A percentile compares a stretch with the other conserved stretches of the same genome.
Evolutionary conservation across 2,329 filamentous ascomycete genomes (phyloP).

Genomic region (Pseudophaeomoniella oleicola): DNA sequence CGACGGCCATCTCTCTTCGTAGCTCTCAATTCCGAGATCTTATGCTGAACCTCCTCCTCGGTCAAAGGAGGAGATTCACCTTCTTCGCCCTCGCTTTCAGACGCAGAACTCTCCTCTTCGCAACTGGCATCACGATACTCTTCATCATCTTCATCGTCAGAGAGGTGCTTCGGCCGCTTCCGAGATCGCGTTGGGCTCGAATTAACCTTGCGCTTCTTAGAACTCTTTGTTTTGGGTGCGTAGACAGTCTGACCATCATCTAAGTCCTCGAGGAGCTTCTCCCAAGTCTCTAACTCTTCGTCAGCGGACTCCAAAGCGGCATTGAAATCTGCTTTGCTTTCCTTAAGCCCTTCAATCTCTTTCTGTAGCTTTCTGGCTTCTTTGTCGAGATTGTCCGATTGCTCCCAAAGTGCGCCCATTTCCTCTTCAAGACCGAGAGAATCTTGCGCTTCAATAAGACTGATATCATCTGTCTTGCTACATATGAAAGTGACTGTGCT

Average conservation of each 20-base stretch:
- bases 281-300: slow-evolving; percentile 31
- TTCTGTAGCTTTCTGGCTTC: slow-evolving; percentile 40
- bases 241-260: slow-evolving; percentile 28
- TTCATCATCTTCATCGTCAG: slow-evolving; percentile 11
- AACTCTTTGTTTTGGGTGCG: slow-evolving; percentile 14
- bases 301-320: slow-evolving; percentile 21
- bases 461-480: slow-evolving; percentile 49
- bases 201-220: slow-evolving; percentile 27
- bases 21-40: slow-evolving; percentile 28
- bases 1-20: slow-evolving; percentile 26
- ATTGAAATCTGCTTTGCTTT: slow-evolving; percentile 28
- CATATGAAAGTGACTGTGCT: slow-evolving; percentile 45
- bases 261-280: slow-evolving; percentile 21
- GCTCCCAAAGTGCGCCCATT: slow-evolving; percentile 10
- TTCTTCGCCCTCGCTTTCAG: no score
- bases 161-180: no score
- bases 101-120: no score
- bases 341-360: slow-evolving; percentile 46
- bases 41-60: slow-evolving; percentile 22
- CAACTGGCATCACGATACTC: slow-evolving; percentile 12
- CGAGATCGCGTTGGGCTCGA: no score
- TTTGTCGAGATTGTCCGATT: slow-evolving; percentile 7
- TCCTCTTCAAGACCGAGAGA: slow-evolving; percentile 23
- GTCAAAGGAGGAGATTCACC: slow-evolving; percentile 20
- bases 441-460: slow-evolving; percentile 28